Base-by-base conservation (phyloP, 257 asterid species). In the Ilex asprella region DNA sequence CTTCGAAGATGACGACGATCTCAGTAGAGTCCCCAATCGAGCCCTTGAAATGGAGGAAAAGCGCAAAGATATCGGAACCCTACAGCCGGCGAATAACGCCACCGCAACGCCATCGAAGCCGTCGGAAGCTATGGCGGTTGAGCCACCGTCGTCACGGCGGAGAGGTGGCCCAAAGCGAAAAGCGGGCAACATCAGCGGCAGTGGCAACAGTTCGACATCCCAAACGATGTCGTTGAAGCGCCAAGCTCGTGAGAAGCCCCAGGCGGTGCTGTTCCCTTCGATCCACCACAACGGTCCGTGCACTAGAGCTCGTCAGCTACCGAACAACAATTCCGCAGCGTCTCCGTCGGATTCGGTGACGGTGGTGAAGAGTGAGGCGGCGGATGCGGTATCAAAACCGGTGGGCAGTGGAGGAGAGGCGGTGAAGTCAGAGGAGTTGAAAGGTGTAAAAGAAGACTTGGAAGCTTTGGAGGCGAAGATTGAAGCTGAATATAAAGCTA, bases 231-330 rank as follows among this genome's bases (percentile, higher is more conserved):
- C 86, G 2, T 78, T 91, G 2, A 92, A 92, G 87, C 79, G 99
- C 16, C 99, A 85, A 78, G 88, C 93, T 64, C 82, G 98, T 63
- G 98, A 91, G 70, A 89, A 84, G 89, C 82, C 81, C 21, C 80
- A 65, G 35, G 56, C 74, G 16, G 89, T 82, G 43, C 85, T 94
- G 14, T 85, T 85, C 41, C 66, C 81, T 55, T 88, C 87, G 96
- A 89, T 89, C 95, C 86, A 93, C 85, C 86, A 93, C 85, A 83
- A 85, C 68, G 97, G 97, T 31, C 97, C 97, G 16, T 72, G 75
- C 70, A 93, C 99, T 29, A 85, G 99, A 85, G 97, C 97, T 12
- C 86, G 95, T 2, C 78, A 79, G 80, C 95, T 83, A 60, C 99
- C 96, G 49, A 77, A 59, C 75, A 86, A 61, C 73, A 71, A 72